Evolutionary conservation across 108 stramenopile genomes (phyloP).

Genomic region (Seminavis robusta): DNA sequence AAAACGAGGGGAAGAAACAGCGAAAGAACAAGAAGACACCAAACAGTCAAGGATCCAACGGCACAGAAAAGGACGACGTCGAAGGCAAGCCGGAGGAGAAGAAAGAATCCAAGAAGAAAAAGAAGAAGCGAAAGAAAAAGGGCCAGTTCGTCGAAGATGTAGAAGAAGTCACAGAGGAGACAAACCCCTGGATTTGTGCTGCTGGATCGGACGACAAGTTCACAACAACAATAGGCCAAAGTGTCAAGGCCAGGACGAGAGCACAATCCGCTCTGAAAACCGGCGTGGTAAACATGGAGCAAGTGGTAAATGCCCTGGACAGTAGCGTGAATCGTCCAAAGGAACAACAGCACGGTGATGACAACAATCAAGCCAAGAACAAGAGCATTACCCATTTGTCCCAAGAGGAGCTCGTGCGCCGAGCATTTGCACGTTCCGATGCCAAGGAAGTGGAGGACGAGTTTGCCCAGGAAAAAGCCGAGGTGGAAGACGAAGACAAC

Average conservation of each 20-base stretch:
- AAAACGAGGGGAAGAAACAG: neutral
- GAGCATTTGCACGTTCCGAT: constrained; percentile 86
- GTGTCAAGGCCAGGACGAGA: neutral
- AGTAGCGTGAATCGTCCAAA: too few species aligned
- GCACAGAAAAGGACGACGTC: neutral
- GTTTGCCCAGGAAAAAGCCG: constrained; percentile 88
- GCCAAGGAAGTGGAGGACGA: constrained; percentile 85
- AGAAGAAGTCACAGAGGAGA: too few species aligned
- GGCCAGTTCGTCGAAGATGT: too few species aligned
- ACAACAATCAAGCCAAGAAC: neutral
- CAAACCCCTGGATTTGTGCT: too few species aligned
- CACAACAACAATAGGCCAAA: neutral
- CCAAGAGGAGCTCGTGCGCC: constrained; percentile 88
- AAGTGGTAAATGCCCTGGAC: constrained; percentile 21
- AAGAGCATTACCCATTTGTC: constrained; percentile 35
- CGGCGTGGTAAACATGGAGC: constrained; percentile 18
- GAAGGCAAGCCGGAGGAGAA: too few species aligned
- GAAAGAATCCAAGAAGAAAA: constrained; percentile 2
- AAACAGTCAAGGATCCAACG: neutral
- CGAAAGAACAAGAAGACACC: constrained; percentile 6
- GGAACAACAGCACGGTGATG: neutral
- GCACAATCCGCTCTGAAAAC: constrained; percentile 2
- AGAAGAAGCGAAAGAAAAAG: constrained; percentile 2
- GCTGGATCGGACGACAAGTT: too few species aligned
- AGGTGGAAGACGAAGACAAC: constrained; percentile 68